phyloP scores from a whole-genome alignment of 2,329 filamentous ascomycete species.

The Akanthomyces muscarius region DNA sequence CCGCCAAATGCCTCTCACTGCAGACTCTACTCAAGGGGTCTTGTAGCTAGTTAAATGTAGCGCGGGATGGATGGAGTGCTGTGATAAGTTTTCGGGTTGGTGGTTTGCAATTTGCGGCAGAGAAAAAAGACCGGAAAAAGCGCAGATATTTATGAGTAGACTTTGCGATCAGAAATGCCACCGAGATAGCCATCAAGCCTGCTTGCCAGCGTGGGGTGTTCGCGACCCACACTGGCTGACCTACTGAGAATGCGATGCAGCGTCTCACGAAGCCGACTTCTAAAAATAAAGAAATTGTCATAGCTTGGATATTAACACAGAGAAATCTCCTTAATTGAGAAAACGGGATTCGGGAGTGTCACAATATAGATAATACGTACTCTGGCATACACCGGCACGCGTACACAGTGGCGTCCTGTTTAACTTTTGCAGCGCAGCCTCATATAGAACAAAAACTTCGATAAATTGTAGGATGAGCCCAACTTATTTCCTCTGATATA shows the following conservation, averaged over 20 bases:
- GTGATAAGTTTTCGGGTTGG: background rate
- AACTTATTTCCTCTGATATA: too few species aligned
- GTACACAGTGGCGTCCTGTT: background rate
- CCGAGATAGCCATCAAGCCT: background rate
- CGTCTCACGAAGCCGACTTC: background rate
- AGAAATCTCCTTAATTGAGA: too few species aligned
- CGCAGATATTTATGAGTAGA: background rate
- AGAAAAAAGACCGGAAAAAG: background rate
- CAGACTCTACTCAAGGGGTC: background rate
- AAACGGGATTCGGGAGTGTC: background rate
- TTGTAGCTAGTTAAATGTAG: background rate
- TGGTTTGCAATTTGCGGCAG: background rate
- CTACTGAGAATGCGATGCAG: background rate
- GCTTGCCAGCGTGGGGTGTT: conserved; percentile 10
- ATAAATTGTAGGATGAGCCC: too few species aligned
- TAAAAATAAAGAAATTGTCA: background rate
- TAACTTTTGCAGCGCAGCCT: too few species aligned
- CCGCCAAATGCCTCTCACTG: conserved; percentile 4
- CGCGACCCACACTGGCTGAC: conserved; percentile 13
- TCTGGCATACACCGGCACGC: background rate
- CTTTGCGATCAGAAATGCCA: conserved; percentile 5
- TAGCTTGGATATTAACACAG: background rate
- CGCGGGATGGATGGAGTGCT: background rate
- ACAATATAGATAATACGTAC: background rate
- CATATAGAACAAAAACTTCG: too few species aligned